Base-by-base conservation (phyloP, 129 eudicot genomes). In the Oenanthe sinensis region DNA sequence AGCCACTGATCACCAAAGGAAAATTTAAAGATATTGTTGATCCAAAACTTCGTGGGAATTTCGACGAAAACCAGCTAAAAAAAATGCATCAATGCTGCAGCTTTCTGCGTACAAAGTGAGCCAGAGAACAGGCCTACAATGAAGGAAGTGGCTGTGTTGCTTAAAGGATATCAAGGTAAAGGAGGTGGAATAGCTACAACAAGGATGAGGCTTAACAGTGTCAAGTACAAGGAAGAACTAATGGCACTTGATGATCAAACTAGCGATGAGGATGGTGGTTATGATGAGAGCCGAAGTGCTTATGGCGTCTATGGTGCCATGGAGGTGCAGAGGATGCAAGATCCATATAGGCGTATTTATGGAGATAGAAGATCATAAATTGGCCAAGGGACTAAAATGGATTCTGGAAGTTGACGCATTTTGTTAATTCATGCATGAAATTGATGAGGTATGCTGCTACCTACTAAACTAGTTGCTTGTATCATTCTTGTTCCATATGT, bases 121-220 rank as follows among this genome's bases (percentile, higher is more conserved):
- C 86, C 97, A 0, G 97, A 91, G 40, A 84, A 86, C 71, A 83
- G 97, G 91, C 97, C 97, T 13, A 89, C 86, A 46, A 91, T 91
- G 97, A 89, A 79, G 81, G 91, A 91, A 76, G 97, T 91, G 58
- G 97, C 89, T 17, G 83, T 69, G 22, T 71, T 89, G 22, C 84
- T 91, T 17, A 91, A 86, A 77, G 97, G 91, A 68, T 26, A 90
- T 22, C 60, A 45, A 5, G 70, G 78, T 19, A 85, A 83, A 60
- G 87, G 81, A 48, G 85, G 50, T 43, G 30, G 33, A 46, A 74
- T 44, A 14, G 42, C 55, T 9, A 45, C 50, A 46, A 82, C 48
- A 81, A 84, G 76, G 13, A 73, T 83, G 71, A 81, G 91, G 79
- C 81, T 91, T 74, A 67, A 83, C 22, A 91, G 97, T 75, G 84